These are phyloP conservation scores for Aspergillus ochraceus DNA, from an alignment of 2,329 filamentous ascomycete genomes.

Conservation along the genomic window DNA sequence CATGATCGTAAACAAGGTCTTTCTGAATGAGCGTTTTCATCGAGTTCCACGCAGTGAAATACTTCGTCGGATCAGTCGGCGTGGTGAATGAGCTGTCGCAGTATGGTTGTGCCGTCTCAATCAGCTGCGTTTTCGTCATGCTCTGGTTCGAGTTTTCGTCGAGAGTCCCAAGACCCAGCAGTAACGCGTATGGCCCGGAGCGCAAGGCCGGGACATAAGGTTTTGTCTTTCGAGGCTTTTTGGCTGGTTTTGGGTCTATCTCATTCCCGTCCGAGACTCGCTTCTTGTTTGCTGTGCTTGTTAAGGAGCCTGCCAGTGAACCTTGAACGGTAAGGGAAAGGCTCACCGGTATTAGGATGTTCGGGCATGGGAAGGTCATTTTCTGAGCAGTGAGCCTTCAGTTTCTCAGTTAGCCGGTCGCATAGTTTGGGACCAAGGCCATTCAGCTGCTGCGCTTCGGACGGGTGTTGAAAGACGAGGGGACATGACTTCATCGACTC, in stretches of 20 bases:
- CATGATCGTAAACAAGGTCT: constrained; percentile 70
- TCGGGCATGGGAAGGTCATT: constrained; percentile 69
- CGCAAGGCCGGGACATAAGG: constrained; percentile 70
- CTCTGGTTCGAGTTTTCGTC: constrained; percentile 57
- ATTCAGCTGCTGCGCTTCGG: constrained; percentile 69
- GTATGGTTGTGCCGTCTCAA: constrained; percentile 68
- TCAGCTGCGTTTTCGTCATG: constrained; percentile 67
- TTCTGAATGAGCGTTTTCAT: constrained; percentile 75
- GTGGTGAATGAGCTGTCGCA: constrained; percentile 73
- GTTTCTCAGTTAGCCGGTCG: constrained; percentile 63
- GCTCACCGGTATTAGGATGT: constrained; percentile 48
- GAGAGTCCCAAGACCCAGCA: constrained; percentile 65
- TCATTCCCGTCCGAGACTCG: constrained; percentile 27
- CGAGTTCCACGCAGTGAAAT: constrained; percentile 79
- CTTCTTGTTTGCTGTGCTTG: constrained; percentile 15
- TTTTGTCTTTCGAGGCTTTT: constrained; percentile 59
- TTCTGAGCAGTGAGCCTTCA: constrained; percentile 59
- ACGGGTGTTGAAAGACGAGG: constrained; percentile 68
- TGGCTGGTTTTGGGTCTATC: constrained; percentile 44
- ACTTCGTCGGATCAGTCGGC: constrained; percentile 66
- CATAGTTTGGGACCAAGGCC: constrained; percentile 73
- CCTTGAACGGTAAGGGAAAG: background rate
- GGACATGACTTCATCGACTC: constrained; percentile 75
- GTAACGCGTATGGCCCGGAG: constrained; percentile 72
- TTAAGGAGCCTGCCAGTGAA: background rate